Base-by-base conservation (phyloP, 306 rosid genomes). In the Geum urbanum region DNA sequence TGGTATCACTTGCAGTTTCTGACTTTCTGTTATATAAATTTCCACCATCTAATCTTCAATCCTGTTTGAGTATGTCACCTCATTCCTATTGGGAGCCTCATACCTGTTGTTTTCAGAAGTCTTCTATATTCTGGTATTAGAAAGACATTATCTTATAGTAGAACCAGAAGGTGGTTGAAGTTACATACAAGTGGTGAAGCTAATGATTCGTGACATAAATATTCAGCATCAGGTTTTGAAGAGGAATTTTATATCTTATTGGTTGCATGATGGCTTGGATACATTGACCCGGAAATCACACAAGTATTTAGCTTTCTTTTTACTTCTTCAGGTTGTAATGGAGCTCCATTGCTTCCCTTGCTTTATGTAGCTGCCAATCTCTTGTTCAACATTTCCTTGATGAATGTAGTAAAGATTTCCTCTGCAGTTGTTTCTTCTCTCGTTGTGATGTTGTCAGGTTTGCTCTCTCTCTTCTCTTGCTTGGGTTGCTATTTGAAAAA, bases 341-440 rank as follows among this genome's bases (percentile, higher is more conserved):
- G 98, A 22, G 90, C 98, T 60, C 96, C 96, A 52, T 79, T 83
- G 84, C 98, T 92, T 63, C 98, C 96, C 8, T 77, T 89, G 67
- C 96, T 92, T 52, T 92, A 89, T 66, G 61, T 92, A 74, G 16
- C 74, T 57, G 81, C 77, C 64, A 92, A 92, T 82, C 80, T 92
- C 71, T 74, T 85, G 66, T 92, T 89, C 86, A 92, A 92, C 77
- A 84, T 92, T 54, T 87, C 92, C 48, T 51, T 85, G 74, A 95
- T 92, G 70, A 79, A 79, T 48, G 86, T 84, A 39, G 88, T 92
- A 58, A 92, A 92, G 79, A 58, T 85, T 70, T 84, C 91, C 67
- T 92, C 98, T 0, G 96, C 98, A 1, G 82, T 92, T 52, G 92
- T 88, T 67, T 74, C 96, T 77, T 92, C 96, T 63, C 98, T 92